phyloP scores from a whole-genome alignment of 345 rosid genomes.

The Murraya koenigii region DNA sequence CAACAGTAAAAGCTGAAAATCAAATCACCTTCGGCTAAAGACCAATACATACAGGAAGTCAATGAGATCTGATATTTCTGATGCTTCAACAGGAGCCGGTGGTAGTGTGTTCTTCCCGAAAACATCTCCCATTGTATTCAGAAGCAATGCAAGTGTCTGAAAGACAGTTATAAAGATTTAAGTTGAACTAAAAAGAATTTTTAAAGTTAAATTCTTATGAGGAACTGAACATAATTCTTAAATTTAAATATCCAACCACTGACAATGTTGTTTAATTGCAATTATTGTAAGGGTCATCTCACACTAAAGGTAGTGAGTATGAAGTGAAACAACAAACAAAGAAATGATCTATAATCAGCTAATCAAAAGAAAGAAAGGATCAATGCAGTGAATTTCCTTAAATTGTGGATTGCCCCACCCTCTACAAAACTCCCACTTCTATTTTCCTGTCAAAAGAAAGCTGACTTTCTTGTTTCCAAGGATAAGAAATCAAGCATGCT shows the following conservation, averaged over 20 bases:
- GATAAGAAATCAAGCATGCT: too few relatives aligned
- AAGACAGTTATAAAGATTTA: slow-evolving; percentile 14
- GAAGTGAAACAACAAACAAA: background rate
- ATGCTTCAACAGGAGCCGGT: slow-evolving; percentile 59
- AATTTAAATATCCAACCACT: background rate
- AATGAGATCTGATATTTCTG: slow-evolving; percentile 78
- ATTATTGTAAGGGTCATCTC: background rate
- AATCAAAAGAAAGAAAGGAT: background rate
- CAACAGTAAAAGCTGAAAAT: background rate
- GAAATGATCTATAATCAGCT: background rate
- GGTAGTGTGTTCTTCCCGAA: slow-evolving; percentile 72
- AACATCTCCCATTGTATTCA: slow-evolving; percentile 69
- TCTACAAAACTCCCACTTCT: background rate
- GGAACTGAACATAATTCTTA: background rate
- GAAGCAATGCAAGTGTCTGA: slow-evolving; percentile 67
- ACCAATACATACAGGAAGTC: slow-evolving; percentile 75
- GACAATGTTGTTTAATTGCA: background rate
- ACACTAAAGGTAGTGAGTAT: background rate
- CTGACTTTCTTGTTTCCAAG: background rate
- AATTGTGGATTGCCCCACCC: background rate
- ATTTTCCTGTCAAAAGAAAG: background rate
- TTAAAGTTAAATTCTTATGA: background rate
- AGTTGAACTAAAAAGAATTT: background rate
- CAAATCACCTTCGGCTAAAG: background rate
- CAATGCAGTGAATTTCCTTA: background rate